Base-by-base conservation (phyloP, 192 early-diverging fungal species). In the Kickxella alabastrina region DNA sequence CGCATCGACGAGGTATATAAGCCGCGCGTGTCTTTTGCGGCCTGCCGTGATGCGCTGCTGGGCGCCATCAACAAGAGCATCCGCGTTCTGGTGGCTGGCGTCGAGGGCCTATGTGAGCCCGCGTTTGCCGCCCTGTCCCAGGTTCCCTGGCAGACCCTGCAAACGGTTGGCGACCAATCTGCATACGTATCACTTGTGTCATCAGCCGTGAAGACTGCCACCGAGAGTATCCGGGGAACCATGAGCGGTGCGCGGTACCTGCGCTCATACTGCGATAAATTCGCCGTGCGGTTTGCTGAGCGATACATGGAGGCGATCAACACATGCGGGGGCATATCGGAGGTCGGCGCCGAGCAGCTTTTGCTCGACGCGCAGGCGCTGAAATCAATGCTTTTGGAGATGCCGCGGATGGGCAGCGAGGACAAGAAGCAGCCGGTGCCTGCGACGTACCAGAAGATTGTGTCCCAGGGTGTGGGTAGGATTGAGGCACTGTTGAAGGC, bases 321-420 rank as follows among this genome's bases (percentile, higher is more conserved):
- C 19, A 68, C 75, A 15, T 94, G 91, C 63, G 81, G 81, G 43
- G 86, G 85, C 3, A 88, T 97, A 6, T 91, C 90, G 1, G 93
- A 95, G 75, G 84, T 93, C 37, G 96, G 94, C 19, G 94, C 94
- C 5, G 96, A 99, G 54, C 96, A 99, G 64, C 78, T 97, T 73
- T 76, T 99, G 2, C 68, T 99, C 10, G 96, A 99, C 72, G 94
- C 88, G 14, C 91, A 97, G 54, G 85, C 93, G 5, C 70, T 99
- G 26, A 97, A 95, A 55, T 89, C 89, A 0, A 74, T 83, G 10
- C 58, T 99, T 29, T 57, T 86, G 27, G 86, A 86, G 24, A 81
- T 95, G 61, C 86, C 88, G 2, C 78, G 65, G 10, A 72, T 90
- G 41, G 84, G 81, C 8, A 48, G 68, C 6, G 83, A 86, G 23